Evolutionary conservation across 2,329 filamentous ascomycete genomes (phyloP).

Genomic region (Botrytis paeoniae): DNA sequence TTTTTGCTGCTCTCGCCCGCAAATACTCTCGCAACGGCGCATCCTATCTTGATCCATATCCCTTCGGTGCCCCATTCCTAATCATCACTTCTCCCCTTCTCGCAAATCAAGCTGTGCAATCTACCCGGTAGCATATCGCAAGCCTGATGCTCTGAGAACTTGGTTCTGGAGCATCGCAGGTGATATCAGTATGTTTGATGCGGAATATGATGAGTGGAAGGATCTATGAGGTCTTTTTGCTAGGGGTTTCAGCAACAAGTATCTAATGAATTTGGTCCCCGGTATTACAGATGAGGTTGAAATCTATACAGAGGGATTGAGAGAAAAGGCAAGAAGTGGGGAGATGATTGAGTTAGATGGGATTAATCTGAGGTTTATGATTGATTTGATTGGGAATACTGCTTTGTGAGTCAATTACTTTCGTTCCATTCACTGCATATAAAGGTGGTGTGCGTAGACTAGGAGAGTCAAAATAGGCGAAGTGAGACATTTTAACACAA

Average conservation of each 20-base stretch:
- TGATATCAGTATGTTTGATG: slow-evolving; percentile 25
- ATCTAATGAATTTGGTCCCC: slow-evolving; percentile 24
- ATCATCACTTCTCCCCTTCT: slow-evolving; percentile 25
- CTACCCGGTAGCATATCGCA: slow-evolving; percentile 20
- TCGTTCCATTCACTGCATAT: not conserved
- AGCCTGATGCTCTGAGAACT: slow-evolving; percentile 21
- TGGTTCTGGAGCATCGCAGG: slow-evolving; percentile 25
- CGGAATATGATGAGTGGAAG: slow-evolving; percentile 30
- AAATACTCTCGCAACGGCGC: slow-evolving; percentile 23
- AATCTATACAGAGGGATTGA: not conserved
- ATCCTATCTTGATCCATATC: slow-evolving; percentile 32
- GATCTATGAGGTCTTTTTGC: slow-evolving; percentile 28
- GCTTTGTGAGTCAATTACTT: slow-evolving; percentile 13
- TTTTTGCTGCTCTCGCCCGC: slow-evolving; percentile 22
- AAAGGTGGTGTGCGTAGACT: not conserved
- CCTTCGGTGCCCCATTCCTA: slow-evolving; percentile 25
- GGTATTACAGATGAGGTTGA: slow-evolving; percentile 27
- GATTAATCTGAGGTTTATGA: slow-evolving; percentile 26
- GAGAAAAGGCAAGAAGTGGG: slow-evolving; percentile 23
- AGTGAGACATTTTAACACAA: not conserved
- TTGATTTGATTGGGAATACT: slow-evolving; percentile 29
- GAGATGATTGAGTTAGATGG: slow-evolving; percentile 27
- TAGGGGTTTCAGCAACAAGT: slow-evolving; percentile 27
- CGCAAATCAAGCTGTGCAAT: slow-evolving; percentile 26
- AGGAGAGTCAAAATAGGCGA: not conserved